phyloP scores from a whole-genome alignment of 73 alveolate species.

The Stentor coeruleus region DNA sequence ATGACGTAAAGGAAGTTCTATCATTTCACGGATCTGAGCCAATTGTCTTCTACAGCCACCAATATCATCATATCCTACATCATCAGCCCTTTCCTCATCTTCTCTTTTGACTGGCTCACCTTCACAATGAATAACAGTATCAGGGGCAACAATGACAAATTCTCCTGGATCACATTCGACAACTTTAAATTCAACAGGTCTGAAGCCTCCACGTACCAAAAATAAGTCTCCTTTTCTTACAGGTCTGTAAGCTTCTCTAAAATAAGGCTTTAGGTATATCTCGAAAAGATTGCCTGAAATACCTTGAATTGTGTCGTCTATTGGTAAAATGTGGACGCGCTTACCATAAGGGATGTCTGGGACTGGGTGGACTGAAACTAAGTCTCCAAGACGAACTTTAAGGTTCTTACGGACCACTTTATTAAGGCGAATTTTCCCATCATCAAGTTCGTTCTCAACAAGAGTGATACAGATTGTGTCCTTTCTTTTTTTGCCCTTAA shows the following conservation, averaged over 20 bases:
- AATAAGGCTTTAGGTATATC: conserved; percentile 96
- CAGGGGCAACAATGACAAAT: conserved; percentile 95
- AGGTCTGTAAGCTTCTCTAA: conserved; percentile 98
- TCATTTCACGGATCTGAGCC: conserved; percentile 92
- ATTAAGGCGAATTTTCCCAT: conserved; percentile 81
- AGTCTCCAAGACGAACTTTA: conserved; percentile 86
- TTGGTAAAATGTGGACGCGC: conserved; percentile 93
- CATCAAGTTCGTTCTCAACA: conserved; percentile 77
- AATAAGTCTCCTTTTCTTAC: conserved; percentile 96
- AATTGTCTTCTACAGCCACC: conserved; percentile 99
- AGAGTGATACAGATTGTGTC: conserved; percentile 90
- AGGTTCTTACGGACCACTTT: conserved; percentile 96
- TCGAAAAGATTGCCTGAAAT: conserved; percentile 93
- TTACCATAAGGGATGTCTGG: conserved; percentile 92
- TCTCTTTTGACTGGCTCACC: conserved; percentile 91
- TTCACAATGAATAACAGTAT: conserved; percentile 91
- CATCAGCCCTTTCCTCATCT: conserved; percentile 91
- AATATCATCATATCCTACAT: conserved; percentile 93
- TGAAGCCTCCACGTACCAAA: conserved; percentile 98
- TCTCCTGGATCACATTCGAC: conserved; percentile 98
- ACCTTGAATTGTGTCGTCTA: conserved; percentile 98
- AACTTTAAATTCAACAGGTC: conserved; percentile 96
- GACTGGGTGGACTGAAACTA: conserved; percentile 71
- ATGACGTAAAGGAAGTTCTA: conserved; percentile 95
- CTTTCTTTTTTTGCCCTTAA: conserved; percentile 96